phyloP scores from a whole-genome alignment of 768 basidiomycete genomes.

The Leccinum boreale region DNA sequence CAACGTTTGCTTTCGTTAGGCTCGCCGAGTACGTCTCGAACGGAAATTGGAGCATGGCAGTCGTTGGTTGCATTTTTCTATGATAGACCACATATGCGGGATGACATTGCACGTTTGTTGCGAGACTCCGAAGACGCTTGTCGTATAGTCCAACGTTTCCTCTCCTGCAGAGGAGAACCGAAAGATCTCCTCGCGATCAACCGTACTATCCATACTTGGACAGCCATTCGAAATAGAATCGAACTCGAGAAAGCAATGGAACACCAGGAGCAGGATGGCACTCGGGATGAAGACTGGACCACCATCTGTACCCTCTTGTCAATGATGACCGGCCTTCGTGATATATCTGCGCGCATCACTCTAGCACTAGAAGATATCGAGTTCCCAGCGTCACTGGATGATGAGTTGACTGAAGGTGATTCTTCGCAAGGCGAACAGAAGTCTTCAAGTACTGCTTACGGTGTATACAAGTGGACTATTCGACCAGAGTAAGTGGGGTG shows the following conservation, averaged over 20 bases:
- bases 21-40: conserved; percentile 75
- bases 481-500: conserved; percentile 55
- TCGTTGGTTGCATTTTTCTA: conserved; percentile 73
- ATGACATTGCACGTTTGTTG: conserved; percentile 57
- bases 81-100: conserved; percentile 55
- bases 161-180: conserved; percentile 62
- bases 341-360: conserved; percentile 56
- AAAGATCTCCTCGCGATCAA: conserved; percentile 65
- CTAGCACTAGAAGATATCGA: conserved; percentile 40
- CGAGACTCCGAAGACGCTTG: conserved; percentile 63
- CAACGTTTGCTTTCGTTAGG: conserved; percentile 41
- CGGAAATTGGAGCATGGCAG: conserved; percentile 72
- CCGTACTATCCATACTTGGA: conserved; percentile 60
- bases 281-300: conserved; percentile 47
- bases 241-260: conserved; percentile 58
- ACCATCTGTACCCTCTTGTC: conserved; percentile 52
- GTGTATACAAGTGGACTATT: conserved; percentile 50
- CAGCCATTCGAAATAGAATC: conserved; percentile 47
- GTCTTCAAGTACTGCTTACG: conserved; percentile 25
- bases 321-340: conserved; percentile 47
- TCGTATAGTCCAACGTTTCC: conserved; percentile 75
- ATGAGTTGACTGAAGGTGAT: conserved; percentile 25
- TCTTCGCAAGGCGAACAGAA: conserved; percentile 13
- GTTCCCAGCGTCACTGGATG: conserved; percentile 10
- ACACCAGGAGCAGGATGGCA: conserved; percentile 20